Evolutionary conservation across 495 filamentous ascomycete species (phyloP).

Genomic region (Trypethelium eluteriae): DNA sequence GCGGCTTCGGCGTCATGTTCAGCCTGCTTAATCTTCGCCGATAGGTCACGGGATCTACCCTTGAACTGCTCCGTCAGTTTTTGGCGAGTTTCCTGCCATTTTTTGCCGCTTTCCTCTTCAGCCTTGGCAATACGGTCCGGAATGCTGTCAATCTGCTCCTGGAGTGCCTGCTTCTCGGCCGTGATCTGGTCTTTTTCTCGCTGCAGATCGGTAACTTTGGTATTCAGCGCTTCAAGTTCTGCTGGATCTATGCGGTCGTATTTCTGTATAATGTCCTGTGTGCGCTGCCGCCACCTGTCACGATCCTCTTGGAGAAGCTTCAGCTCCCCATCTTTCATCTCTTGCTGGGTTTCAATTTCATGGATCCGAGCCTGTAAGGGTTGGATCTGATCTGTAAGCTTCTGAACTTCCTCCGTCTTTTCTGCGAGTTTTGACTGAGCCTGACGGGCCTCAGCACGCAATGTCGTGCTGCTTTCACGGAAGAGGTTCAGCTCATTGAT

Average conservation of each 20-base stretch:
- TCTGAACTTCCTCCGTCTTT: slow-evolving; percentile 64
- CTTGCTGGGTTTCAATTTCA: slow-evolving; percentile 70
- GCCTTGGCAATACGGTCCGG: slow-evolving; percentile 45
- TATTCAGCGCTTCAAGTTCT: slow-evolving; percentile 78
- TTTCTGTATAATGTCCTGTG: slow-evolving; percentile 88
- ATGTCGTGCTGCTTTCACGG: slow-evolving; percentile 82
- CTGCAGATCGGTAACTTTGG: slow-evolving; percentile 55
- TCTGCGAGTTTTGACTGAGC: slow-evolving; percentile 64
- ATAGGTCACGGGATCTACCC: slow-evolving; percentile 46
- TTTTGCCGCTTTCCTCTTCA: slow-evolving; percentile 39
- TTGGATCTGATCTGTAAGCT: slow-evolving; percentile 66
- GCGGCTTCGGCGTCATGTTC: slow-evolving; percentile 41
- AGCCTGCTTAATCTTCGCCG: slow-evolving; percentile 45
- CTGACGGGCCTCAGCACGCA: slow-evolving; percentile 77
- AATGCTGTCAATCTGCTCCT: slow-evolving; percentile 47
- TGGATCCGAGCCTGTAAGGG: slow-evolving; percentile 70
- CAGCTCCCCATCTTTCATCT: slow-evolving; percentile 76
- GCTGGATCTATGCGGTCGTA: slow-evolving; percentile 92
- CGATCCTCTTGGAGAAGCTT: slow-evolving; percentile 77
- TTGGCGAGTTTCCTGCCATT: slow-evolving; percentile 37
- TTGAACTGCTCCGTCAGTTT: slow-evolving; percentile 57
- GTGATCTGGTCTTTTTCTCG: slow-evolving; percentile 63
- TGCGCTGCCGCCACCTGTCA: slow-evolving; percentile 85
- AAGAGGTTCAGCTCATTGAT: slow-evolving; percentile 90
- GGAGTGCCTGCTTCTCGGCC: slow-evolving; percentile 50